Base-by-base conservation (phyloP, 139 green algal species). In the Chlorella sp. region DNA sequence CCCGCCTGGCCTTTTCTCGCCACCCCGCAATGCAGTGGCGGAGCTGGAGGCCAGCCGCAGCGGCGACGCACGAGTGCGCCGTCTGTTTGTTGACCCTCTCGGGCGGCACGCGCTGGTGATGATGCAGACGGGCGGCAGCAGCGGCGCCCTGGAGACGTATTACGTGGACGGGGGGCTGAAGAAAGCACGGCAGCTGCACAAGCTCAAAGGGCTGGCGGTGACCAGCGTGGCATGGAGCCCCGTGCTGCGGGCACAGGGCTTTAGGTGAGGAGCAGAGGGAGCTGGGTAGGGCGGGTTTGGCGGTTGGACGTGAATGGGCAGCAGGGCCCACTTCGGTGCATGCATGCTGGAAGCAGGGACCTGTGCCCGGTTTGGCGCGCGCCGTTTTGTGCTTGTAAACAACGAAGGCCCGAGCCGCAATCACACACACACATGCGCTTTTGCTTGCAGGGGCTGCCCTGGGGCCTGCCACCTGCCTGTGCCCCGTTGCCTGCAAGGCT, bases 81-180 rank as follows among this genome's bases (percentile, higher is more conserved):
- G 84, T 9, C 11, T 97, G 30, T 97, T 93, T 83, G 75, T 95
- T 48, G 95, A 97, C 88, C 88, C 93, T 0, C 68, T 84, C 34
- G 96, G 91, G 32, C 79, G 85, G 28, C 96, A 98, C 83, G 84
- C 91, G 18, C 79, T 98, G 19, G 61, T 94, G 24, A 85, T 75
- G 32, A 32, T 95, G 40, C 90, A 93, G 39, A 91, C 84, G 30
- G 85, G 53, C 37, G 60, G 48, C 19, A 80, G 75, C 77, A 68
- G 39, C 24, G 34, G 36, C 42, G 42, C 37, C 60, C 66, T 90
- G n/a, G 95, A 97, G 81, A 90, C 89, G 7, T 89, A 92, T 19
- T 96, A 97, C 82, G 37, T 96, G n/a, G 93, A 96, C 71, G 71
- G 88, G 4, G 73, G 24, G 5, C 96, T 94, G 92, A 92, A 94